Base-by-base conservation (phyloP, 192 early-diverging fungal genomes). In the Backusella psychrophila region DNA sequence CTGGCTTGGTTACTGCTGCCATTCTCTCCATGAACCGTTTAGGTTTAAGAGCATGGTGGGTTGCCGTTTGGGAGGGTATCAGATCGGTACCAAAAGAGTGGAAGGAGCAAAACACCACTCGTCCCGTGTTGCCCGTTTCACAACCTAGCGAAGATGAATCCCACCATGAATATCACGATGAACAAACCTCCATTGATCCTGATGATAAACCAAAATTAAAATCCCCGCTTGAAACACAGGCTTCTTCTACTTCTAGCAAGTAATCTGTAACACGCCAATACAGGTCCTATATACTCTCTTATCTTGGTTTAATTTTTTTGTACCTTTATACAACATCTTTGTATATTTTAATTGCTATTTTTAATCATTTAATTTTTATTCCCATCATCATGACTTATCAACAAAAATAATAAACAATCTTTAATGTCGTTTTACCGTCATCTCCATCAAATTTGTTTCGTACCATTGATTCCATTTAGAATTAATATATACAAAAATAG, bases 1-100 rank as follows among this genome's bases (percentile, higher is more conserved):
- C 87, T 8, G 95, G 95, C 15, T 74, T 91, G 78, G 79, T 82
- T n/a, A 87, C 35, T 14, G 77, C 81, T 38, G 35, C 66, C 9
- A 34, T 78, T 17, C 33, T 82, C 17, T 44, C 78, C 9, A 34
- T 76, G 29, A 75, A 82, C 36, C 74, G 81, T 29, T 69, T 81
- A 21, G 81, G 78, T 59, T 3, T 75, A 44, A 66, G 53, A 9
- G 23, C 17, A 21, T 78, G 81, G 77, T 79, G 11, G 34, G 31
- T 42, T 1, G 36, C 17, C 5, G 41, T 46, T 9, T 46, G 63
- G 49, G 49, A 66, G 0, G 66, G 68, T 3, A 12, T 82, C 9
- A 65, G 36, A 19, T 31, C 23, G 1, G 23, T 80, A 17, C 75
- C 73, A 1, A 42, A 31, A 26, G 56, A 69, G 66, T 80, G 78